phyloP scores from a whole-genome alignment of 148 eudicot genomes.

The Camellia sinensis region DNA sequence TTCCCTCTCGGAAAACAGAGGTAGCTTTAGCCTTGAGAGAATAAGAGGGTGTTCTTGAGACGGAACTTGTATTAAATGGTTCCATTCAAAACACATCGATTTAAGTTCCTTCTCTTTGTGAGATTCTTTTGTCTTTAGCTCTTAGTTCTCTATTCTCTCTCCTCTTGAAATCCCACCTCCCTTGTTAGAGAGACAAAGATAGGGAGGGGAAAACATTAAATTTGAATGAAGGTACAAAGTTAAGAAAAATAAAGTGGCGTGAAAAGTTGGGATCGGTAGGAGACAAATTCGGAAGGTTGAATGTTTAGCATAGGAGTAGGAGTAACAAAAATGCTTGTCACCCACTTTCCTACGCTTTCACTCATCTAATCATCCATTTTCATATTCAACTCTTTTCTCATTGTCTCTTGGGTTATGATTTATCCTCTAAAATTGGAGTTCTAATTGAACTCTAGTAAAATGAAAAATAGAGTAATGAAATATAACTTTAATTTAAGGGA shows the following conservation, averaged over 20 bases:
- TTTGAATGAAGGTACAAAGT: neutral
- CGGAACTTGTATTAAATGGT: neutral
- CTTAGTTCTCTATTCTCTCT: conserved; percentile 3
- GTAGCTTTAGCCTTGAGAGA: neutral
- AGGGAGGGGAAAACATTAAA: neutral
- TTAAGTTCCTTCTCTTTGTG: neutral
- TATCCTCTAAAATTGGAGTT: no score
- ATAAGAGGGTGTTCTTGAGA: neutral
- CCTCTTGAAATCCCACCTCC: neutral
- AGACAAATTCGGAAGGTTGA: conserved; percentile 8
- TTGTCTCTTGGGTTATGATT: no score
- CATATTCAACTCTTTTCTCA: no score
- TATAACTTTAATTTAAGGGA: no score
- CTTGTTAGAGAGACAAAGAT: neutral
- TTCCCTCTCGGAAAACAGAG: conserved; percentile 21
- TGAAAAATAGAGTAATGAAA: no score
- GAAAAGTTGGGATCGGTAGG: conserved; percentile 9
- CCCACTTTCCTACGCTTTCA: no score
- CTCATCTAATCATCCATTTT: no score
- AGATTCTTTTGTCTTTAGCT: neutral
- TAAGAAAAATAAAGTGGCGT: neutral
- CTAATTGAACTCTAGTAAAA: no score
- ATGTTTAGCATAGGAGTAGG: neutral
- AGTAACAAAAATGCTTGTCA: no score
- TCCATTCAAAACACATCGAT: neutral